Conservation (phyloP, 345 rosid genomes). For the Eutrema heterophyllum region DNA sequence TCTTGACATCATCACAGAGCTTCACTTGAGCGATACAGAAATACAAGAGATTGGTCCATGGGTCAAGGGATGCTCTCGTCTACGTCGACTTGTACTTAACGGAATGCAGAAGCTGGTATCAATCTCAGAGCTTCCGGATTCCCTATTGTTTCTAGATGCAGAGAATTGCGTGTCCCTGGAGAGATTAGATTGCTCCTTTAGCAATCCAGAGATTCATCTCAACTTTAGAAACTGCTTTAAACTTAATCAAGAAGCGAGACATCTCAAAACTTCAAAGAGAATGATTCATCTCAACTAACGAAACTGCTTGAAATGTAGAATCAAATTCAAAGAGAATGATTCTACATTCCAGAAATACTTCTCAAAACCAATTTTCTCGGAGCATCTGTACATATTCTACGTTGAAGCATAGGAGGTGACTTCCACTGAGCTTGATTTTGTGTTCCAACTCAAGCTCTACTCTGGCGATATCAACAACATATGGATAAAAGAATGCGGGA, state of each 20-base stretch:
- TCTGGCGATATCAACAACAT: not conserved
- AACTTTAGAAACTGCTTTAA: not conserved
- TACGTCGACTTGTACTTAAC: not conserved
- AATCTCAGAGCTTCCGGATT: not conserved
- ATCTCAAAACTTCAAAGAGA: too few species aligned
- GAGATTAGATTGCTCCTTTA: not conserved
- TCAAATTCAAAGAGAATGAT: too few species aligned
- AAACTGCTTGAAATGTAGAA: too few species aligned
- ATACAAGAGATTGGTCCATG: not conserved
- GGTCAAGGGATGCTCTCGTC: not conserved
- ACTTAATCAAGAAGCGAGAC: not conserved
- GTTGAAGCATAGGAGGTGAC: not conserved
- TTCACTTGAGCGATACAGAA: not conserved
- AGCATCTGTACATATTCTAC: not conserved
- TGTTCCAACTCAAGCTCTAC: not conserved
- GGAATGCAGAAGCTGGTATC: not conserved
- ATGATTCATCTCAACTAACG: too few species aligned
- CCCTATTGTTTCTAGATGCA: not conserved
- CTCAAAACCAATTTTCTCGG: rapidly evolving
- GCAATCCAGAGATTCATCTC: not conserved
- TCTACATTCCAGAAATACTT: too few species aligned
- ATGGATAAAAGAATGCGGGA: not conserved
- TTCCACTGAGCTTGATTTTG: not conserved
- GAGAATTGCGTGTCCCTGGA: not conserved
- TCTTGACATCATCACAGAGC: not conserved